These are phyloP conservation scores for Oligophagozyma castellii DNA, from an alignment of 1,139 yeast genomes.

Conservation along the genomic window DNA sequence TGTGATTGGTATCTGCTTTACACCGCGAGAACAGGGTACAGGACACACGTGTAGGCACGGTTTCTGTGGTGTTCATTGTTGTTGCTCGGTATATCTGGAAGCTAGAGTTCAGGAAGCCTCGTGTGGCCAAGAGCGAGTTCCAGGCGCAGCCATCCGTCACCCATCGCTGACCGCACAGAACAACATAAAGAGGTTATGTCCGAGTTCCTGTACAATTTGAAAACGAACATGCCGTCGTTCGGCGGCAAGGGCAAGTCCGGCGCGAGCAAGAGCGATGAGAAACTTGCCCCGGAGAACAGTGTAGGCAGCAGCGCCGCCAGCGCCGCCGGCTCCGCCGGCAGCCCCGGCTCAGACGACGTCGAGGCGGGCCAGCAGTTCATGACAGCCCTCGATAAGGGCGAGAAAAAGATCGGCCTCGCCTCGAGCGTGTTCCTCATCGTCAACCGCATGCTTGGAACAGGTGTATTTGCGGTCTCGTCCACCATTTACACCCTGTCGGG, in stretches of 20 bases:
- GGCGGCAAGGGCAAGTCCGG: not conserved
- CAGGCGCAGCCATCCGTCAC: too few relatives aligned
- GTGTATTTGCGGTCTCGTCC: conserved; percentile 78
- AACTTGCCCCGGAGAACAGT: conserved; percentile 4
- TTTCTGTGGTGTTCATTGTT: too few relatives aligned
- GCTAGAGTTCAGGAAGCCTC: too few relatives aligned
- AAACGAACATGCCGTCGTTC: not conserved
- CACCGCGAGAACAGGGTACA: too few relatives aligned
- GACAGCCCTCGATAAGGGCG: conserved; percentile 36
- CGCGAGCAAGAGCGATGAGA: conserved; percentile 1
- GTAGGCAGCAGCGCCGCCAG: conserved; percentile 5
- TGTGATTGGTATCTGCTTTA: too few relatives aligned
- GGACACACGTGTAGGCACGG: too few relatives aligned
- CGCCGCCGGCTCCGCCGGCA: not conserved
- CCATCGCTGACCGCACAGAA: too few relatives aligned
- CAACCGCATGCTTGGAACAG: conserved; percentile 80
- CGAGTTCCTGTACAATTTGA: not conserved
- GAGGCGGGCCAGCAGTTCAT: conserved; percentile 20
- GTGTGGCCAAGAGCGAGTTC: too few relatives aligned
- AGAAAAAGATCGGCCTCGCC: conserved; percentile 46
- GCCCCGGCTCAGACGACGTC: conserved; percentile 10
- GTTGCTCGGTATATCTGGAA: too few relatives aligned
- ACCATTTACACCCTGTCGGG: conserved; percentile 52
- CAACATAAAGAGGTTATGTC: too few relatives aligned
- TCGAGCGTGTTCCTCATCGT: conserved; percentile 58